phyloP scores from a whole-genome alignment of 108 stramenopile species.

The Phaeodactylum tricornutum region DNA sequence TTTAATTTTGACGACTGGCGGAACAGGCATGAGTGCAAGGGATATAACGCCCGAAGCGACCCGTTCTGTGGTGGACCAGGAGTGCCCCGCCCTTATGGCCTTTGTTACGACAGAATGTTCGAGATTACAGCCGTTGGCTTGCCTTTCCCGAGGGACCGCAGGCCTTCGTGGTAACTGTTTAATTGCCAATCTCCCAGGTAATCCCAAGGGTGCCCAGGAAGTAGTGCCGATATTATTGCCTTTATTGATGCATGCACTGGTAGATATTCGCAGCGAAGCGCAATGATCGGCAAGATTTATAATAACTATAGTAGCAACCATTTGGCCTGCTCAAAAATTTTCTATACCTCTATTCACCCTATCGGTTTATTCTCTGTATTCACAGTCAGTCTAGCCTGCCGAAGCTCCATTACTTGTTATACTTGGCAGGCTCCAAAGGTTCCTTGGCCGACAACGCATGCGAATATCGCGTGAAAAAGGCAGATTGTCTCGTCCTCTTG shows the following conservation, averaged over 20 bases:
- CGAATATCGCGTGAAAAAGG: no score
- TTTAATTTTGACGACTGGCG: conserved; percentile 84
- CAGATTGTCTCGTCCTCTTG: no score
- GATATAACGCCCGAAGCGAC: conserved; percentile 94
- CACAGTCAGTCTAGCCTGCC: no score
- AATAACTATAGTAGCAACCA: no score
- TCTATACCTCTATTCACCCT: no score
- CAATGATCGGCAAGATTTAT: no score
- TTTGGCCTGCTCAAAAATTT: no score
- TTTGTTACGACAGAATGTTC: conserved; percentile 61
- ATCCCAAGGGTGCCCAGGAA: conserved; percentile 56
- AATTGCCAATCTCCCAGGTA: conserved; percentile 74
- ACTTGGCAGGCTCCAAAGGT: no score
- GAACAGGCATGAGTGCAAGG: conserved; percentile 78
- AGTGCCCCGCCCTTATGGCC: conserved; percentile 60
- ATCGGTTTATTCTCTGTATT: no score
- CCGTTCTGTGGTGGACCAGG: conserved; percentile 35
- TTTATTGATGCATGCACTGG: conserved; percentile 54
- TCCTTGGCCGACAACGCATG: no score
- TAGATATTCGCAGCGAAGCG: no score
- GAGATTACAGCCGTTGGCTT: conserved; percentile 50
- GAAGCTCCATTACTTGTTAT: no score
- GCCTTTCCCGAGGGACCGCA: conserved; percentile 68
- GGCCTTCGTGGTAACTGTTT: conserved; percentile 44
- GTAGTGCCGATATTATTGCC: conserved; percentile 62